A percentile compares a stretch with the other conserved stretches of the same genome.
Conservation (phyloP, 1,284 basidiomycete species). For the Hemileia vastatrix region DNA sequence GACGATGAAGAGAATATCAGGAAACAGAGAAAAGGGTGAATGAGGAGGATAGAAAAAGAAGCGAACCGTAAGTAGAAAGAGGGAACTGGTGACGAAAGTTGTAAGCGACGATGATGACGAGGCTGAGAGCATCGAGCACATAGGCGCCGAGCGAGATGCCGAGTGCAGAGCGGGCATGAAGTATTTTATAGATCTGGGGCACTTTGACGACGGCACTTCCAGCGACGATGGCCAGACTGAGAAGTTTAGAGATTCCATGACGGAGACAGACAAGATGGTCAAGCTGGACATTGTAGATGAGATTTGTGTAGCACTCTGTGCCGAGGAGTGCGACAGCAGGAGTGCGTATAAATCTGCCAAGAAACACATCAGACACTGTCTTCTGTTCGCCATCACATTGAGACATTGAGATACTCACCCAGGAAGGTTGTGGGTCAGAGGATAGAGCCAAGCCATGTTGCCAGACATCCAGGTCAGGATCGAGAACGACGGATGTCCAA, state of each 20-base stretch:
- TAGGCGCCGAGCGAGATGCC: slow-evolving; percentile 57
- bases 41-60: neutral
- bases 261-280: slow-evolving; percentile 75
- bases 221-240: slow-evolving; percentile 83
- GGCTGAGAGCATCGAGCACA: slow-evolving; percentile 66
- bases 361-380: neutral
- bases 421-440: slow-evolving; percentile 21
- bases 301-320: slow-evolving; percentile 68
- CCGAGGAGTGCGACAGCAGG: slow-evolving; percentile 12
- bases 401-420: neutral
- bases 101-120: slow-evolving; percentile 55
- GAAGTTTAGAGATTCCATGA: slow-evolving; percentile 78
- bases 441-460: slow-evolving; percentile 19
- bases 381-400: neutral
- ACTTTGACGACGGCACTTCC: slow-evolving; percentile 93
- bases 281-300: slow-evolving; percentile 81
- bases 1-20: neutral
- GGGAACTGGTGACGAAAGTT: slow-evolving; percentile 72
- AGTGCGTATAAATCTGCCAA: slow-evolving; percentile 11
- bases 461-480: slow-evolving; percentile 16
- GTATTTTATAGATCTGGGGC: slow-evolving; percentile 62
- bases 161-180: slow-evolving; percentile 58
- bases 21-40: slow-evolving; percentile 1
- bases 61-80: slow-evolving; percentile 76
- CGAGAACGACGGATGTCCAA: slow-evolving; percentile 14